phyloP scores from a whole-genome alignment of 495 filamentous ascomycete genomes.

The Penicillium pulvis region DNA sequence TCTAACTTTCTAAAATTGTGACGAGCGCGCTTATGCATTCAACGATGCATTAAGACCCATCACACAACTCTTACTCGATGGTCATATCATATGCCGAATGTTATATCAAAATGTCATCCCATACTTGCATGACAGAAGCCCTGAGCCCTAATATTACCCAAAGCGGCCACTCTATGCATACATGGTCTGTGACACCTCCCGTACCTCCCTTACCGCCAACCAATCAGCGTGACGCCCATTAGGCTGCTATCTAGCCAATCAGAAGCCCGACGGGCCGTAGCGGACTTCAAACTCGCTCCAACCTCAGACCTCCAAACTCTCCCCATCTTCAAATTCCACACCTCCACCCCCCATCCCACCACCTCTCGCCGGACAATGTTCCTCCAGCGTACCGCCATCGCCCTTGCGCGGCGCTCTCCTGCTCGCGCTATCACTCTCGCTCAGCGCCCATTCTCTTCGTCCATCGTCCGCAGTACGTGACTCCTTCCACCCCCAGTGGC shows the following conservation, averaged over 20 bases:
- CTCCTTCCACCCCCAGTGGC: slow-evolving; percentile 25
- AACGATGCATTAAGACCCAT: background rate
- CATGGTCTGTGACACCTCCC: slow-evolving; percentile 19
- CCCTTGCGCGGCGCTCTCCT: slow-evolving; percentile 70
- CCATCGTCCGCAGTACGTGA: slow-evolving; percentile 51
- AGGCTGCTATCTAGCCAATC: slow-evolving; percentile 21
- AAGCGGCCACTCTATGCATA: slow-evolving; percentile 26
- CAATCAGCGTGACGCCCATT: slow-evolving; percentile 32
- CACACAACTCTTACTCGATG: background rate
- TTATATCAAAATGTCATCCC: background rate
- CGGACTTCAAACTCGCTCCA: slow-evolving; percentile 44
- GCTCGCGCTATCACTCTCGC: slow-evolving; percentile 53
- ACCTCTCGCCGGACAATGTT: slow-evolving; percentile 63
- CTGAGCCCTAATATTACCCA: slow-evolving; percentile 35
- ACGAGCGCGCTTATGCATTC: background rate
- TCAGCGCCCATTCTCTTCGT: slow-evolving; percentile 51
- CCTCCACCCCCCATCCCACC: slow-evolving; percentile 26
- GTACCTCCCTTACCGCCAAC: slow-evolving; percentile 18
- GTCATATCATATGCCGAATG: background rate
- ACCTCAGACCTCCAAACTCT: slow-evolving; percentile 48
- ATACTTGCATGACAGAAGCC: slow-evolving; percentile 6
- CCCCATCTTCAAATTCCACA: slow-evolving; percentile 28
- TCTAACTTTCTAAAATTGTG: background rate
- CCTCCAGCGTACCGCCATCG: slow-evolving; percentile 76
- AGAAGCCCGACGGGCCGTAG: slow-evolving; percentile 40